Evolutionary conservation across 2,329 filamentous ascomycete species (phyloP), one percentile per base, ranked within the genome.

Genomic region (Fusarium mangiferae): DNA sequence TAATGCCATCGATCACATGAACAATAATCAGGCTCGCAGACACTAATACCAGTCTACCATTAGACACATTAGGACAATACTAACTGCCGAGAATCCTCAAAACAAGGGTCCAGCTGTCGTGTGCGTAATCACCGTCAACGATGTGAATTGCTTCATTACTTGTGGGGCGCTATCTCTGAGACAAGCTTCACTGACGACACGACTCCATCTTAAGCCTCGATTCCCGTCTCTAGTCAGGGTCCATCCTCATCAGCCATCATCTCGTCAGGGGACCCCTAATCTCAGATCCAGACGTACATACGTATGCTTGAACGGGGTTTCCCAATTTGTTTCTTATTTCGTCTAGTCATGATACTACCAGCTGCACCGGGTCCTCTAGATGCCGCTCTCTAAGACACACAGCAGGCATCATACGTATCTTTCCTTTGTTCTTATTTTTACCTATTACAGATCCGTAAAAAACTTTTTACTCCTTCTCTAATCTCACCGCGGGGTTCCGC

Each of bases 401-500:
- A 46, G 39, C 24, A 66, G 30, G 26, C 60, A 68, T 55, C 66
- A 49, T 68, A 41, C 39, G 54, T 54, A 62, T 68, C 39, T 68
- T 48, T 30, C 36, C 39, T n/a, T 66, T 38, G 42, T 38, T 39
- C 46, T 42, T 51, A 56, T 64, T 58, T 62, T 26, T 55, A 33
- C 42, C 48, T 56, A 30, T 36, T 35, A 46, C 49, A 42, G 22
- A 63, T 69, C 38, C 42, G 33, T 61, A 18, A 11, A 51, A 51
- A 20, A 8, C 22, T 7, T 52, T 56, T 62, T 90, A 96, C 77
- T 94, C 90, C 86, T 95, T 96, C 78, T 97, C 94, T 81, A 98
- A 86, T 82, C 96, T 89, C 70, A 98, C 95, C 26, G 96, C 96
- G 17, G 96, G 92, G 84, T 97, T 98, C 76, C 88, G 91, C 86